Evolutionary conservation across 2,329 filamentous ascomycete genomes (phyloP), one percentile per base, ranked within the genome.

Genomic region (Neonectria punicea): DNA sequence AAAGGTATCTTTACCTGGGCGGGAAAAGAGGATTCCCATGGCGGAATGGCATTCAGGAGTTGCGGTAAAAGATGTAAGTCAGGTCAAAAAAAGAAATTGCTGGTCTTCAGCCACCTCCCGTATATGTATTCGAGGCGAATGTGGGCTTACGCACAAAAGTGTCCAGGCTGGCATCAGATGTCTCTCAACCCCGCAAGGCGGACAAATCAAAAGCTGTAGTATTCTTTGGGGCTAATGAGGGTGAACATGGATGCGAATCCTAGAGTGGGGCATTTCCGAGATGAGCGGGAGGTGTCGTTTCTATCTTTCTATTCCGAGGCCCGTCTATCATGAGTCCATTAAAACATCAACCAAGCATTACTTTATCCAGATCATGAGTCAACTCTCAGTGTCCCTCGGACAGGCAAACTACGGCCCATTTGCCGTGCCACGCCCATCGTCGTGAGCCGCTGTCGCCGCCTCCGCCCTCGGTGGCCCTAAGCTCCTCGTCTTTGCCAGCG

Each of bases 341-440:
- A 61, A 39, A 44, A 43, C 54, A 53, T 53, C 53, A 67, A 67
- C 49, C 58, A 43, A 36, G 53, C 34, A 43, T 47, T 51, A 53
- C 22, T 9, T 5, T 9, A 39, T 39, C 4, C 22, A 36, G 7
- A 50, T 46, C 11, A 50, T 58, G n/a, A 53, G 56, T 51, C 34
- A 18, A 60, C 39, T 58, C 67, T 71, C 70, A 80, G 39, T 73
- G 70, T 8, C 76, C 79, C 47, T 78, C 65, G 5, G 80, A 81
- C 9, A 81, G 68, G 54, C 73, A 94, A 5, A 97, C 90, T n/a
- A 98, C 93, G 6, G 95, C 95, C 92, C 93, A 98, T 80, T 98
- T 98, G 46, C 95, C 95, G 75, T 89, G 92, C 94, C 94, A 98
- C 0, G 93, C 94, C 95, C 95, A 98, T 78, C 93, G 92, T 61